Evolutionary conservation across 257 asterid genomes (phyloP).

Genomic region (Handroanthus guayacan): DNA sequence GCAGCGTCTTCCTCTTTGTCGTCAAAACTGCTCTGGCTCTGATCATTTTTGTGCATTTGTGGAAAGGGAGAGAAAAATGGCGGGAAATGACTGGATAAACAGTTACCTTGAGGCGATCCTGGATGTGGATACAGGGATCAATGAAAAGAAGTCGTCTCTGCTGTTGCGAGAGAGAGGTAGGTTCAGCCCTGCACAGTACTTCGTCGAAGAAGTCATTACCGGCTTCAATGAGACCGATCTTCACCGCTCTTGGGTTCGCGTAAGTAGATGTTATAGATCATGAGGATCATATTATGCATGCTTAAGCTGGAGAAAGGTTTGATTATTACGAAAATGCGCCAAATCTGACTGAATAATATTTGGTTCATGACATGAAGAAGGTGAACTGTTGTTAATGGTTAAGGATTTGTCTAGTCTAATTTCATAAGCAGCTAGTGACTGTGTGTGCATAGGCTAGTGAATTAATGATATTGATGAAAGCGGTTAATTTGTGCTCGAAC

Average conservation of each 20-base stretch:
- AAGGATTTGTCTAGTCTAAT: too few species aligned
- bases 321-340: too few species aligned
- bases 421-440: background rate
- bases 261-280: constrained; percentile 27
- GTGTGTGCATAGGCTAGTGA: too few species aligned
- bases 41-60: background rate
- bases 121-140: constrained; percentile 65
- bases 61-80: constrained; percentile 43
- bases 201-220: constrained; percentile 81
- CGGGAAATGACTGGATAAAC: constrained; percentile 84
- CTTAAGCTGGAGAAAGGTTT: background rate
- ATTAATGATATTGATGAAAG: too few species aligned
- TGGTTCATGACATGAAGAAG: background rate
- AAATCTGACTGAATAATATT: background rate
- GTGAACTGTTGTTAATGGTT: background rate
- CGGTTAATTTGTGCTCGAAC: too few species aligned
- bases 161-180: constrained; percentile 79
- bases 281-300: background rate
- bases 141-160: constrained; percentile 59
- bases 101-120: constrained; percentile 84
- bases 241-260: constrained; percentile 84
- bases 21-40: background rate
- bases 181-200: constrained; percentile 84
- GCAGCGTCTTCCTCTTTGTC: background rate
- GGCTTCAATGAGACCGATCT: constrained; percentile 90